Percentiles rank a stretch among this genome's conserved stretches.
Conservation (phyloP, 2,329 filamentous ascomycete species). For the Trichophyton simii region DNA sequence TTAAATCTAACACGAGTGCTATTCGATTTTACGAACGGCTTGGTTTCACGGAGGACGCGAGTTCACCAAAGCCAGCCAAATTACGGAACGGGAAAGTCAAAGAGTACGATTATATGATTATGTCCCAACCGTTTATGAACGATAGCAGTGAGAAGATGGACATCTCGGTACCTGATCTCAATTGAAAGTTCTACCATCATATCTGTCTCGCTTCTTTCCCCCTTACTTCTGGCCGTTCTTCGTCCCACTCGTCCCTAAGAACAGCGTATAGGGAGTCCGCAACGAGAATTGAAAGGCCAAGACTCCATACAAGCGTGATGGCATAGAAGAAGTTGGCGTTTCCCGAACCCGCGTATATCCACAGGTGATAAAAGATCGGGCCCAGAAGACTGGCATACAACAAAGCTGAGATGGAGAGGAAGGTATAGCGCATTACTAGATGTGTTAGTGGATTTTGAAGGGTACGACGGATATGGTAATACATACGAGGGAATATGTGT, state of each 20-base stretch:
- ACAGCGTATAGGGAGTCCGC: constrained; percentile 82
- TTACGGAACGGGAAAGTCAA: constrained; percentile 39
- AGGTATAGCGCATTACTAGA: constrained; percentile 80
- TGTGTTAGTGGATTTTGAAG: constrained; percentile 18
- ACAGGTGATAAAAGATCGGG: constrained; percentile 90
- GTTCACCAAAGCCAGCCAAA: constrained; percentile 38
- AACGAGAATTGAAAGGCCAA: constrained; percentile 75
- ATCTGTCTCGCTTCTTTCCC: constrained; percentile 82
- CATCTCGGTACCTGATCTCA: not conserved
- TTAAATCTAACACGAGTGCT: constrained; percentile 39
- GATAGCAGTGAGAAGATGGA: not conserved
- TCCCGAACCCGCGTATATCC: constrained; percentile 95
- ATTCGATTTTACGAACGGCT: constrained; percentile 38
- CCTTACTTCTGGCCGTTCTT: constrained; percentile 76
- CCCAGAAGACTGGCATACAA: constrained; percentile 81
- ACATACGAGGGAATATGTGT: constrained; percentile 73
- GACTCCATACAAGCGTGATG: constrained; percentile 95
- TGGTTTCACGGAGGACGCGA: constrained; percentile 42
- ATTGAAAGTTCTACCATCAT: constrained; percentile 25
- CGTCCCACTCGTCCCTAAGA: constrained; percentile 84
- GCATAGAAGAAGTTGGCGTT: constrained; percentile 99
- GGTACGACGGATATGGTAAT: not conserved
- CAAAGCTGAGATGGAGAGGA: constrained; percentile 68
- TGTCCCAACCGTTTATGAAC: constrained; percentile 35
- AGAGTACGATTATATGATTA: constrained; percentile 41